Evolutionary conservation across 345 rosid species (phyloP).

Genomic region (Hibiscus tridactylites): DNA sequence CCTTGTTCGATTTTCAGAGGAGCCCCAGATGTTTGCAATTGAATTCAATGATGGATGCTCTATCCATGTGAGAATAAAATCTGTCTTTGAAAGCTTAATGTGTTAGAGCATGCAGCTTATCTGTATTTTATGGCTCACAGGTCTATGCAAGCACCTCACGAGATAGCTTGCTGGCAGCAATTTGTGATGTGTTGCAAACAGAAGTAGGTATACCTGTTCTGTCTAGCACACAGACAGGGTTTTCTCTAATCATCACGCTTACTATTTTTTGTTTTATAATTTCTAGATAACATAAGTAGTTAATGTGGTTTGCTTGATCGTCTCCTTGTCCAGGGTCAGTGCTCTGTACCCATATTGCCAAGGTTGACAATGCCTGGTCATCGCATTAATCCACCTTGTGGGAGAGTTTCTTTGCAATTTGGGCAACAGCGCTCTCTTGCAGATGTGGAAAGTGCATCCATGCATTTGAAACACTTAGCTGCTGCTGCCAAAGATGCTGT

Average conservation of each 20-base stretch:
- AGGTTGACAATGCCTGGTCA: slow-evolving; percentile 99
- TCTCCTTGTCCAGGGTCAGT: slow-evolving; percentile 58
- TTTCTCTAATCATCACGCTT: neutral
- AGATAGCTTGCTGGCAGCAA: slow-evolving; percentile 90
- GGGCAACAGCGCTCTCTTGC: slow-evolving; percentile 45
- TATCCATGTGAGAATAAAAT: slow-evolving; percentile 59
- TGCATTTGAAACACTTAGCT: slow-evolving; percentile 95
- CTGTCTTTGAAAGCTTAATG: slow-evolving; percentile 6
- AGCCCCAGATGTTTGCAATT: slow-evolving; percentile 98
- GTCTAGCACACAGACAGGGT: slow-evolving; percentile 17
- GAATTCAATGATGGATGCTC: slow-evolving; percentile 97
- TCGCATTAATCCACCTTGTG: slow-evolving; percentile 95
- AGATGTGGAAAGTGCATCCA: slow-evolving; percentile 61
- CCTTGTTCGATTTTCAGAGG: slow-evolving; percentile 96
- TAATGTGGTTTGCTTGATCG: slow-evolving; percentile 9
- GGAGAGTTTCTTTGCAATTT: slow-evolving; percentile 58
- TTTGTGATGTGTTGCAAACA: slow-evolving; percentile 92
- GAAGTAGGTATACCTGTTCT: slow-evolving; percentile 62
- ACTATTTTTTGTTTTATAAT: neutral
- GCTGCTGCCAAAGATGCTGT: slow-evolving; percentile 98
- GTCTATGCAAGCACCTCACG: slow-evolving; percentile 94
- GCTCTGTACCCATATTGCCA: slow-evolving; percentile 78
- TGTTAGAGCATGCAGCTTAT: slow-evolving; percentile 21
- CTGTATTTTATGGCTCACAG: slow-evolving; percentile 31
- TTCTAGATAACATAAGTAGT: neutral